These are phyloP conservation scores for Aristolochia fimbriata DNA, from an alignment of 164 flowering plant genomes.

Conservation along the genomic window DNA sequence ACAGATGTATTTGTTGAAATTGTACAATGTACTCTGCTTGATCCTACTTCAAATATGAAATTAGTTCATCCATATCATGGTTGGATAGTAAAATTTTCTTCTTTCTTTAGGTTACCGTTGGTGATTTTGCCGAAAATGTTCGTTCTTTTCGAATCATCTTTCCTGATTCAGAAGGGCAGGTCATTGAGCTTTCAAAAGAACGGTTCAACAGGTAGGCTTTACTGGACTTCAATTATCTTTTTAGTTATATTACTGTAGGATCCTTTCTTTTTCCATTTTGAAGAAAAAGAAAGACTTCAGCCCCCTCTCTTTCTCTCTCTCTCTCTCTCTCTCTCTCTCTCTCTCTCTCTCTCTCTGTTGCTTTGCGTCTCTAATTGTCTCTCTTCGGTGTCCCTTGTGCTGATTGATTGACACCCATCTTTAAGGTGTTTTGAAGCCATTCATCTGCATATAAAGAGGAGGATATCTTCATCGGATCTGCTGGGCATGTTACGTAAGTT, in stretches of 20 bases:
- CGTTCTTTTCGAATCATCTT: constrained; percentile 85
- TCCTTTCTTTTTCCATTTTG: too few relatives aligned
- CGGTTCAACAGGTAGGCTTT: constrained; percentile 43
- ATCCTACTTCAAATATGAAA: too few relatives aligned
- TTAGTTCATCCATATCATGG: too few relatives aligned
- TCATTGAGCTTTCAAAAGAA: constrained; percentile 50
- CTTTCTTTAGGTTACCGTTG: constrained; percentile 44
- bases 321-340: too few relatives aligned
- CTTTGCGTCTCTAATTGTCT: too few relatives aligned
- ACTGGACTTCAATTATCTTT: neutral
- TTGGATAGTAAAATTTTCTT: too few relatives aligned
- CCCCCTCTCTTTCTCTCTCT: too few relatives aligned
- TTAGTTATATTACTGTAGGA: neutral
- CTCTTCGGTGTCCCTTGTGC: too few relatives aligned
- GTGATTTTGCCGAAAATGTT: constrained; percentile 72
- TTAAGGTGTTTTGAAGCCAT: constrained; percentile 65
- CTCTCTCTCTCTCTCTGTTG: too few relatives aligned
- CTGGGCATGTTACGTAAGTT: constrained; percentile 57
- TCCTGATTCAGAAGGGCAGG: constrained; percentile 72
- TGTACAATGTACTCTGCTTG: too few relatives aligned
- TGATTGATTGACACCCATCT: constrained; percentile 5
- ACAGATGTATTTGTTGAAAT: too few relatives aligned
- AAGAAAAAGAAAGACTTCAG: too few relatives aligned
- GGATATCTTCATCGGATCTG: constrained; percentile 38
- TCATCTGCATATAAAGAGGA: constrained; percentile 39